Base-by-base conservation (phyloP, 2,329 filamentous ascomycete genomes). In the Aspergillus pseudonomiae region DNA sequence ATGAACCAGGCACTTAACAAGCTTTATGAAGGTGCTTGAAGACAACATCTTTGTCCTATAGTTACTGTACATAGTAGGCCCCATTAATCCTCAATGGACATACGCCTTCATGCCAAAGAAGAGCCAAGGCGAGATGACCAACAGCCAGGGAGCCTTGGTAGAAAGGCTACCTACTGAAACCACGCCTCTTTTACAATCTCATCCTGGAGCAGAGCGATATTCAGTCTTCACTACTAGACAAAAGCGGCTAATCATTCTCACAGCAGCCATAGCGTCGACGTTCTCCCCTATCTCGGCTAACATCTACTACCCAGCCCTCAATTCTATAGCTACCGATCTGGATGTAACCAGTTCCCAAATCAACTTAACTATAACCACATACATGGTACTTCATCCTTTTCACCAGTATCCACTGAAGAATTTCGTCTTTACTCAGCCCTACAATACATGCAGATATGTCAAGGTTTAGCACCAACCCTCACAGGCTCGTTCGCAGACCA, bases 391-490 rank as follows among this genome's bases (percentile, higher is more conserved):
- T 5, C 4, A 4, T 21, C 9, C n/a, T 26, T 46, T 11, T 26
- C 11, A 24, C 10, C 10, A 46, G 11, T 12, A 26, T 11, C 0
- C 45, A 16, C 21, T 14, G 6, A n/a, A 5, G 6, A 5, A 6
- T 14, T 24, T 1, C 11, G 26, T 5, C 5, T 10, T 21, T 46
- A 46, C 21, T 46, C 21, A 46, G 14, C 4, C 11, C 9, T 12
- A 46, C 11, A 21, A 24, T 41, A 28, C 34, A 50, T 67, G 41
- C 52, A 78, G 79, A 79, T 84, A 61, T 78, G 81, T 24, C 84
- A 86, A 75, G 84, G 81, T 10, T 74, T 86, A 26, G 80, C 81
- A 5, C 82, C 83, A 14, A 79, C 81, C 41, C 73, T 84, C 4
- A 78, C 82, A 62, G 82, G 82, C 2, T 80, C 79, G 14, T 73